These are phyloP conservation scores for Erigeron philadelphicus DNA, from an alignment of 140 eudicot species.

Conservation along the genomic window DNA sequence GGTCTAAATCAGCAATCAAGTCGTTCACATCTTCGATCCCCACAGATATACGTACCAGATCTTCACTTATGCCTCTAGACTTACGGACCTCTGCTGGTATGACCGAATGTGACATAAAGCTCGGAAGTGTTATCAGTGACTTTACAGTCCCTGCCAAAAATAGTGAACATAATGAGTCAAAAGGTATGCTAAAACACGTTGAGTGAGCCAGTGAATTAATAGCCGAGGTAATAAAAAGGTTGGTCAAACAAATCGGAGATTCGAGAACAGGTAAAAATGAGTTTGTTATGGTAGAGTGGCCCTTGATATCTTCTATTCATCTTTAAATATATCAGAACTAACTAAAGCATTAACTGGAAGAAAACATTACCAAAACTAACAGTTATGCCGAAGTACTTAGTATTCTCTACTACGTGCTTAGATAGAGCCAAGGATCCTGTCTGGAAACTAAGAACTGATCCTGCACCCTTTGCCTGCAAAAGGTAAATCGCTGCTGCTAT, in stretches of 20 bases:
- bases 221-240: not conserved
- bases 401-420: slow-evolving; percentile 59
- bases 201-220: not conserved
- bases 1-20: slow-evolving; percentile 66
- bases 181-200: not conserved
- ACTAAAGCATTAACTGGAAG: not conserved
- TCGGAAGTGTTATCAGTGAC: slow-evolving; percentile 77
- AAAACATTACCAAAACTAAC: slow-evolving; percentile 69
- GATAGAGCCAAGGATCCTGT: slow-evolving; percentile 77
- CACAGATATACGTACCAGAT: slow-evolving; percentile 72
- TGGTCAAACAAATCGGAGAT: too few species aligned
- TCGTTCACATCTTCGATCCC: slow-evolving; percentile 85
- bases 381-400: slow-evolving; percentile 72
- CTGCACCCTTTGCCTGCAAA: slow-evolving; percentile 77
- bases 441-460: slow-evolving; percentile 73
- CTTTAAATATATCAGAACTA: too few species aligned
- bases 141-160: slow-evolving; percentile 60
- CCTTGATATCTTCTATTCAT: too few species aligned
- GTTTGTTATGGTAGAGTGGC: too few species aligned
- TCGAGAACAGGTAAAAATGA: too few species aligned
- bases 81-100: slow-evolving; percentile 66
- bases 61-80: slow-evolving; percentile 73
- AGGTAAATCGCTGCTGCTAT: too few species aligned
- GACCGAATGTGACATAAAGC: slow-evolving; percentile 82
- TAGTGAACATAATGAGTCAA: not conserved